phyloP scores from a whole-genome alignment of 257 asterid genomes.

The Vinca minor region DNA sequence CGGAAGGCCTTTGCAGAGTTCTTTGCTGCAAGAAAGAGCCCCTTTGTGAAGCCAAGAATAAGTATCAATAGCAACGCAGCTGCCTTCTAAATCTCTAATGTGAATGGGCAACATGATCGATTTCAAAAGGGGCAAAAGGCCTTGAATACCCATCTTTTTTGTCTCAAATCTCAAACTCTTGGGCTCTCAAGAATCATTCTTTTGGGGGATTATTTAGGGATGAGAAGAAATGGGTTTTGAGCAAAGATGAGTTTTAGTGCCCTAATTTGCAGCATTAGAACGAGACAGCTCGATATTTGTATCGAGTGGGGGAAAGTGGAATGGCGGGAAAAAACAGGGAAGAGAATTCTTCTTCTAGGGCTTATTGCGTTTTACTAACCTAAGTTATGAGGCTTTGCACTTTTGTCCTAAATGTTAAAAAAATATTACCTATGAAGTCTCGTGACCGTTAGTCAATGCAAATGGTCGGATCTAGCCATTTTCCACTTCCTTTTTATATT shows the following conservation, averaged over 20 bases:
- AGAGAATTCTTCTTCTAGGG: no score
- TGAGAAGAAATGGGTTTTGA: slow-evolving; percentile 8
- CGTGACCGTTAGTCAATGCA: no score
- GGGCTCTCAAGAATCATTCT: slow-evolving; percentile 8
- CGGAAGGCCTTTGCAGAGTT: slow-evolving; percentile 90
- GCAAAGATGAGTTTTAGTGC: slow-evolving; percentile 10
- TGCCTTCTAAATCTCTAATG: slow-evolving; percentile 68
- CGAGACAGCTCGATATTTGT: no score
- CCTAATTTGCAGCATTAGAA: slow-evolving; percentile 9
- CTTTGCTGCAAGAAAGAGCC: slow-evolving; percentile 88
- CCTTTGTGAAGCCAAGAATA: slow-evolving; percentile 99
- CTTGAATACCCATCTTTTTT: slow-evolving; percentile 76
- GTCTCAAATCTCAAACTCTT: background rate
- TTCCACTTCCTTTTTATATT: no score
- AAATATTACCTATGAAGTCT: no score
- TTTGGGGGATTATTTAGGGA: background rate
- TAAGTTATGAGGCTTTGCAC: no score
- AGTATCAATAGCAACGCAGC: slow-evolving; percentile 77
- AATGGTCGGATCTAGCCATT: no score
- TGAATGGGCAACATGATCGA: slow-evolving; percentile 81
- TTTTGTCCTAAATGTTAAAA: no score
- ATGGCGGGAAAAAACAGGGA: no score
- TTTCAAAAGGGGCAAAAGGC: slow-evolving; percentile 83
- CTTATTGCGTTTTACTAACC: no score
- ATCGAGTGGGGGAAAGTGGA: no score